phyloP scores from a whole-genome alignment of 768 basidiomycete genomes.

The Phylloporus arenicola region DNA sequence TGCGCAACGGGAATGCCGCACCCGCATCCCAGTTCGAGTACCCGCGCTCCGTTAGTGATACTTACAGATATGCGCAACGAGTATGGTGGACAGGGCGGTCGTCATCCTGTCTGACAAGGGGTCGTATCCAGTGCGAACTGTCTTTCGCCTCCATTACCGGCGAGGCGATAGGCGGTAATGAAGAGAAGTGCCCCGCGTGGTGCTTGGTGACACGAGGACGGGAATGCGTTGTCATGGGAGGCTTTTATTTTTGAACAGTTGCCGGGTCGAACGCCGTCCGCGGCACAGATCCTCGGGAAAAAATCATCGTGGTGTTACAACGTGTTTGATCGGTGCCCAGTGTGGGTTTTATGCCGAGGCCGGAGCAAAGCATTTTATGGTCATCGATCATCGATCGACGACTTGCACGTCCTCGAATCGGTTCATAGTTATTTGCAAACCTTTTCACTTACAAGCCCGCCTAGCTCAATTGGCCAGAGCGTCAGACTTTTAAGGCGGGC shows the following conservation, averaged over 20 bases:
- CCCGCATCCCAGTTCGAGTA: slow-evolving; percentile 7
- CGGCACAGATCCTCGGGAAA: neutral
- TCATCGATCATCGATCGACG: neutral
- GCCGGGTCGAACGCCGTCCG: slow-evolving; percentile 5
- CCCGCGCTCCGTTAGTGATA: slow-evolving; percentile 1
- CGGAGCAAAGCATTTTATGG: neutral
- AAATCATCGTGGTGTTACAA: neutral
- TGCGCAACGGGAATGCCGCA: slow-evolving; percentile 6
- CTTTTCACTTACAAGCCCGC: slow-evolving; percentile 32
- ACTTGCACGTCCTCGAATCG: neutral
- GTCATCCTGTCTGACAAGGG: slow-evolving; percentile 2
- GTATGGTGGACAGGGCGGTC: neutral
- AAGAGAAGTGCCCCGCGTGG: slow-evolving; percentile 5
- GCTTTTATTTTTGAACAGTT: neutral
- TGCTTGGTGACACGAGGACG: neutral
- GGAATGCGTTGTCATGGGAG: neutral
- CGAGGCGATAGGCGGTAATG: slow-evolving; percentile 17
- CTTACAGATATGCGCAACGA: neutral
- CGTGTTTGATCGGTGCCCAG: neutral
- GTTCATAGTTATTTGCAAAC: neutral
- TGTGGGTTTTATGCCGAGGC: neutral
- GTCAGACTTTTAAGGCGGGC: slow-evolving; percentile 47
- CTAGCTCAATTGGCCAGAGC: slow-evolving; percentile 62
- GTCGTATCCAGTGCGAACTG: slow-evolving; percentile 1
- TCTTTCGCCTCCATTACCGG: slow-evolving; percentile 8